Evolutionary conservation across 306 rosid species (phyloP).

Genomic region (Delonix regia): DNA sequence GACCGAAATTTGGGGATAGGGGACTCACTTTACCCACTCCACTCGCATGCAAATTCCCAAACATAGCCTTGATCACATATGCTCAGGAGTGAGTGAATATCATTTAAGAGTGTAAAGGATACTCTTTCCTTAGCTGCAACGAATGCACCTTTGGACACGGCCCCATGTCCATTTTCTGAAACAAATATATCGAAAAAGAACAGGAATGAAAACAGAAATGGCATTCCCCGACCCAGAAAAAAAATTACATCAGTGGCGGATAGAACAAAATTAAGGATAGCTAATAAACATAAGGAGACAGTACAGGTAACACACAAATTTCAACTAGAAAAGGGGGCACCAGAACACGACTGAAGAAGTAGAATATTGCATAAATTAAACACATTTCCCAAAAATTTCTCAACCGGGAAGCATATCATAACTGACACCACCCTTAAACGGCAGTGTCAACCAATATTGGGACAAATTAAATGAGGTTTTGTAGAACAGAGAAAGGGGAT

Average conservation of each 20-base stretch:
- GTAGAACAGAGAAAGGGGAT: no score
- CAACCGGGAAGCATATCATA: not conserved
- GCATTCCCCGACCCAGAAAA: no score
- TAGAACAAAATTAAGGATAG: no score
- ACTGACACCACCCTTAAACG: not conserved
- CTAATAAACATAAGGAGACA: not conserved
- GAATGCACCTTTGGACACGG: constrained; percentile 97
- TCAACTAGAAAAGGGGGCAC: not conserved
- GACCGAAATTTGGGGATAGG: not conserved
- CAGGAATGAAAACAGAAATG: not conserved
- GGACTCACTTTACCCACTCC: not conserved
- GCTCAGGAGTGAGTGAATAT: not conserved
- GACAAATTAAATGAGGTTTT: not conserved
- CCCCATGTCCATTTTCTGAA: constrained; percentile 99
- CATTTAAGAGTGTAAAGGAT: constrained; percentile 53
- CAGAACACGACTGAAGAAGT: not conserved
- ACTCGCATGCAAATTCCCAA: not conserved
- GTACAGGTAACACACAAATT: not conserved
- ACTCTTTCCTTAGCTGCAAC: constrained; percentile 95
- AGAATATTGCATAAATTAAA: not conserved
- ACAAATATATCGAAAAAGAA: not conserved
- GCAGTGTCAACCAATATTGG: not conserved
- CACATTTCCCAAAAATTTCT: not conserved
- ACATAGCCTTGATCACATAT: not conserved
- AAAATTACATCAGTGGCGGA: not conserved